A percentile compares a stretch with the other conserved stretches of the same genome.
Evolutionary conservation across 768 basidiomycete genomes (phyloP).

Genomic region (Serendipita sp.): DNA sequence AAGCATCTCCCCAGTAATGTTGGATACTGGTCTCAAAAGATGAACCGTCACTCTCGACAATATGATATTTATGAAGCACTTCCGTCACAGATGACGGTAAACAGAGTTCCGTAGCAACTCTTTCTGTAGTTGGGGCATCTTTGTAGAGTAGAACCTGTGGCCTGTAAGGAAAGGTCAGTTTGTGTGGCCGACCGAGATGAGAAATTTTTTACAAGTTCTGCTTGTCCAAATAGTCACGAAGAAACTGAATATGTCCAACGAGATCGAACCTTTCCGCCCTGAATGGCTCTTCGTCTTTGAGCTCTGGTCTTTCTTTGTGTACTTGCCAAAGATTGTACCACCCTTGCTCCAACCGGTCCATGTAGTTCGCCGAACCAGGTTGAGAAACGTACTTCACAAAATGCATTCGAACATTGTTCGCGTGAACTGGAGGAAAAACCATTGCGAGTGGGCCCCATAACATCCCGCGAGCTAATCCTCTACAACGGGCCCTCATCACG

Average conservation of each 20-base stretch:
- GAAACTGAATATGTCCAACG: constrained; percentile 62
- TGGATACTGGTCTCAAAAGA: not conserved
- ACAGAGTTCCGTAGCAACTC: not conserved
- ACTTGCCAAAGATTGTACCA: constrained; percentile 69
- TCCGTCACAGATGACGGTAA: not conserved
- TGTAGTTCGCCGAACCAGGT: constrained; percentile 55
- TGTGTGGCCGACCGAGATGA: not conserved
- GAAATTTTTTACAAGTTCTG: constrained; percentile 54
- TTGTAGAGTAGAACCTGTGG: not conserved
- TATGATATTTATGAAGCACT: not conserved
- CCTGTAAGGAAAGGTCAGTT: not conserved
- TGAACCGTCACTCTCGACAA: not conserved
- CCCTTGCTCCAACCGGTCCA: constrained; percentile 59
- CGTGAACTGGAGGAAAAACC: constrained; percentile 62
- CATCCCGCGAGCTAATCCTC: constrained; percentile 33
- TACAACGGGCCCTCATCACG: constrained; percentile 66
- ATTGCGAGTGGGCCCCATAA: constrained; percentile 62
- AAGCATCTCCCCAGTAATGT: constrained; percentile 38
- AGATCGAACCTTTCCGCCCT: constrained; percentile 64
- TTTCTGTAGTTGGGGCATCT: not conserved
- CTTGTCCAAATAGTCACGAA: constrained; percentile 72
- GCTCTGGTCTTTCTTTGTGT: constrained; percentile 44
- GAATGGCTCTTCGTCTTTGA: constrained; percentile 55
- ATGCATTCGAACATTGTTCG: constrained; percentile 56
- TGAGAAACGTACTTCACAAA: constrained; percentile 31